These are phyloP conservation scores for Wickerhamomyces bisporus DNA, from an alignment of 805 yeast genomes.

Conservation along the genomic window DNA sequence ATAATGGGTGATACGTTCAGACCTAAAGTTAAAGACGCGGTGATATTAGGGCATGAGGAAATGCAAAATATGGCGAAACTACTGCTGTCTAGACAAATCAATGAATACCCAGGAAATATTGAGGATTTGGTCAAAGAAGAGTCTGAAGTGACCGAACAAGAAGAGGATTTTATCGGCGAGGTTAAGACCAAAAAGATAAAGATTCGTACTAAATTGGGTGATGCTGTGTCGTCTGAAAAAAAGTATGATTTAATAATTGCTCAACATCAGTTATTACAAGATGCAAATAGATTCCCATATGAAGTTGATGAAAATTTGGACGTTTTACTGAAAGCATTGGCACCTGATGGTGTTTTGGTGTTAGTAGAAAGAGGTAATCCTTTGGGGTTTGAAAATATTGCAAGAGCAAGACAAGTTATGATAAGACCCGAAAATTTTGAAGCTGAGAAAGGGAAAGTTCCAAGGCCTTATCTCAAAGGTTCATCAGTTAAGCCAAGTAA, in stretches of 20 bases:
- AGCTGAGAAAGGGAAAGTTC: slow-evolving; percentile 54
- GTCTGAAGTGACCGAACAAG: slow-evolving; percentile 14
- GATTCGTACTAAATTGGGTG: slow-evolving; percentile 50
- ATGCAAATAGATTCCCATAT: slow-evolving; percentile 56
- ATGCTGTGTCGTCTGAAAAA: slow-evolving; percentile 39
- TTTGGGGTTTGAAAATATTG: slow-evolving; percentile 79
- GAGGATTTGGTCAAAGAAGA: slow-evolving; percentile 16
- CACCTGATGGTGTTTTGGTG: slow-evolving; percentile 77
- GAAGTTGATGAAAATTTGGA: slow-evolving; percentile 69
- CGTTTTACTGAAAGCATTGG: slow-evolving; percentile 51
- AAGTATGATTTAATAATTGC: slow-evolving; percentile 80
- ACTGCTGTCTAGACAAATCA: slow-evolving; percentile 62
- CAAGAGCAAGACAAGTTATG: slow-evolving; percentile 85
- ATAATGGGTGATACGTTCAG: slow-evolving; percentile 60
- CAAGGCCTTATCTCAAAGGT: slow-evolving; percentile 62
- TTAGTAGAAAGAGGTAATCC: slow-evolving; percentile 88
- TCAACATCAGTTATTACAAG: slow-evolving; percentile 67
- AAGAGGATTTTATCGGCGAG: slow-evolving; percentile 38
- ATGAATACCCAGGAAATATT: slow-evolving; percentile 35
- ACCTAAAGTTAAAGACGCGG: slow-evolving; percentile 65
- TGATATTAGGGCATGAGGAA: slow-evolving; percentile 60
- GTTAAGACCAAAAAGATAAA: slow-evolving; percentile 54
- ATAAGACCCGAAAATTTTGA: slow-evolving; percentile 74
- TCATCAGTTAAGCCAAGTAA: slow-evolving; percentile 28
- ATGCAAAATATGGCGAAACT: slow-evolving; percentile 82